Evolutionary conservation across 345 rosid species (phyloP).

Genomic region (Hibiscus tridactylites): DNA sequence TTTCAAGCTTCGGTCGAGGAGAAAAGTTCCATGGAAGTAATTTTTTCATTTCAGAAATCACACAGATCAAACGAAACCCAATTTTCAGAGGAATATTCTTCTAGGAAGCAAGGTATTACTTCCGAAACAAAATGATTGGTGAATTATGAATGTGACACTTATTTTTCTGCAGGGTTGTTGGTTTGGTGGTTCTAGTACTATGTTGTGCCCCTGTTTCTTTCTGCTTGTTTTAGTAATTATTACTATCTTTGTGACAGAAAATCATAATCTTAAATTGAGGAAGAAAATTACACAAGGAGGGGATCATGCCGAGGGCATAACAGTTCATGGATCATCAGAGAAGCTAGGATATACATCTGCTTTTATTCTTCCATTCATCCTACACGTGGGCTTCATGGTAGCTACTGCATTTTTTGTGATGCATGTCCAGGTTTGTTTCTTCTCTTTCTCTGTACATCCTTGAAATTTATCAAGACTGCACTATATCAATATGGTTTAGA

Average conservation of each 20-base stretch:
- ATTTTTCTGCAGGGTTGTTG: background rate
- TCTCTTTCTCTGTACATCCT: background rate
- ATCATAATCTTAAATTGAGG: constrained; percentile 40
- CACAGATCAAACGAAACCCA: constrained; percentile 11
- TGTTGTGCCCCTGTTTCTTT: background rate
- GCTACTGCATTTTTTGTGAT: constrained; percentile 71
- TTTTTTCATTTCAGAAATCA: constrained; percentile 21
- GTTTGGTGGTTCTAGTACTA: background rate
- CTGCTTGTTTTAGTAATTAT: background rate
- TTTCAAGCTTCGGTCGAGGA: constrained; percentile 45
- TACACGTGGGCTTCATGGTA: constrained; percentile 67
- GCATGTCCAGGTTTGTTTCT: constrained; percentile 77
- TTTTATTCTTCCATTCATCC: constrained; percentile 54
- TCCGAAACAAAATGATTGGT: background rate
- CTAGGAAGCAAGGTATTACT: constrained; percentile 24
- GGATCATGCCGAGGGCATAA: constrained; percentile 10
- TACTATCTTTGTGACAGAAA: constrained; percentile 28
- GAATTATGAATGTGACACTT: background rate
- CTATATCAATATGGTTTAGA: background rate
- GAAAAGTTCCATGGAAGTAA: constrained; percentile 25
- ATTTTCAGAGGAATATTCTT: constrained; percentile 13
- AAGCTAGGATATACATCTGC: constrained; percentile 37
- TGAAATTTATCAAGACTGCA: background rate
- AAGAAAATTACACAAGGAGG: constrained; percentile 30
- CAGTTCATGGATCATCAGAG: constrained; percentile 21